Evolutionary conservation across 2,329 filamentous ascomycete species (phyloP).

Genomic region (Apiospora marii): DNA sequence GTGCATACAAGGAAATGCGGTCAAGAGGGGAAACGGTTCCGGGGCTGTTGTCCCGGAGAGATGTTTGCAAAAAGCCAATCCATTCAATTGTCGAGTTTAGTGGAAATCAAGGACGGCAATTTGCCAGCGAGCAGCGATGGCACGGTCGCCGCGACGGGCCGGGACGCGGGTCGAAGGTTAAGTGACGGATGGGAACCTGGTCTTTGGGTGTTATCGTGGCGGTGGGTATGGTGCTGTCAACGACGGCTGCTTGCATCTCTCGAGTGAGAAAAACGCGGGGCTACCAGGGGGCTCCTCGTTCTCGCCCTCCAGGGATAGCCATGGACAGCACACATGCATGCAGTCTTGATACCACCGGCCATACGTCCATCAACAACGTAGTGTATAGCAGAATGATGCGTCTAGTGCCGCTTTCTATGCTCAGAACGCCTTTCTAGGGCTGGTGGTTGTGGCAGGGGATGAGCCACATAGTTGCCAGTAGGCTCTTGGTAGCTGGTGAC

Average conservation of each 20-base stretch:
- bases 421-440: neutral
- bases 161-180: slow-evolving; percentile 14
- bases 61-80: neutral
- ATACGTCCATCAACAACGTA: neutral
- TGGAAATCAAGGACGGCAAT: neutral
- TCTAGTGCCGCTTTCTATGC: neutral
- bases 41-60: neutral
- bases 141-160: slow-evolving; percentile 13
- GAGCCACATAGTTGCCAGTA: neutral
- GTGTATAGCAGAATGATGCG: neutral
- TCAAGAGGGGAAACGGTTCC: neutral
- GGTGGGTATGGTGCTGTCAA: slow-evolving; percentile 4
- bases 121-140: slow-evolving; percentile 10
- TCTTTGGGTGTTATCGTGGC: slow-evolving; percentile 18
- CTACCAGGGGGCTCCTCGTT: neutral
- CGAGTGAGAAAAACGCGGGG: slow-evolving; percentile 10
- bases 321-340: no score
- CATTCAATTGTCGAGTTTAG: slow-evolving; percentile 10
- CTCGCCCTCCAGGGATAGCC: neutral
- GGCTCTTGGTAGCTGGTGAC: neutral
- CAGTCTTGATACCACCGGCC: neutral
- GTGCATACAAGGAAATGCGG: slow-evolving; percentile 9
- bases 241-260: slow-evolving; percentile 14
- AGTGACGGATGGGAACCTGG: slow-evolving; percentile 11
- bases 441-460: neutral